Evolutionary conservation across 1,284 basidiomycete genomes (phyloP).

Genomic region (Moesziomyces globuligerus): DNA sequence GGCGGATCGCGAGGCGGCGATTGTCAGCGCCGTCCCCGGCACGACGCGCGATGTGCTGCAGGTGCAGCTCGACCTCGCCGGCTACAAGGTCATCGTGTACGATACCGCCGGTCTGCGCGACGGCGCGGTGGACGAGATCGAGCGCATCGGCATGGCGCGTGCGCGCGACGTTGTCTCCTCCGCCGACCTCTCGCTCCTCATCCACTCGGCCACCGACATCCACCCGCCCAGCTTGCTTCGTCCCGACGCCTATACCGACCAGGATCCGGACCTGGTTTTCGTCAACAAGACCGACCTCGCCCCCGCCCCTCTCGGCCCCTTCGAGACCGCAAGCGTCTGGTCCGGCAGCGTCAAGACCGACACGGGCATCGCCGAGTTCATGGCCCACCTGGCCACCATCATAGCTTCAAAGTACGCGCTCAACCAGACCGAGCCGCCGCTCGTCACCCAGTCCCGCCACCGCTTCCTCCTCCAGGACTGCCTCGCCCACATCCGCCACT

Average conservation of each 20-base stretch:
- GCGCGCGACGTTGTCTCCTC: constrained; percentile 75
- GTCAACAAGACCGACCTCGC: constrained; percentile 79
- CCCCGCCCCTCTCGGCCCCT: background rate
- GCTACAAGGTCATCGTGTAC: constrained; percentile 79
- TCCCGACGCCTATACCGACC: constrained; percentile 70
- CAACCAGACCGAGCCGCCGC: constrained; percentile 70
- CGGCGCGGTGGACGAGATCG: constrained; percentile 73
- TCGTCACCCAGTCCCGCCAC: constrained; percentile 83
- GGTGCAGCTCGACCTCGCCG: constrained; percentile 80
- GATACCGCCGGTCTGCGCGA: constrained; percentile 85
- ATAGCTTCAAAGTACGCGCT: constrained; percentile 72
- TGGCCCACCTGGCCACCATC: constrained; percentile 72
- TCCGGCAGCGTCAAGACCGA: constrained; percentile 75
- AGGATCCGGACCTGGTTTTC: constrained; percentile 71
- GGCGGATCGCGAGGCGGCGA: constrained; percentile 84
- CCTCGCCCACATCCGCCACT: constrained; percentile 73
- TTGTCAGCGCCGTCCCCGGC: constrained; percentile 84
- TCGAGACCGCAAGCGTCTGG: constrained; percentile 69
- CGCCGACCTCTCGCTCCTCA: constrained; percentile 80
- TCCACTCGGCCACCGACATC: constrained; percentile 76
- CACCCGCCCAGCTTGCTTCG: constrained; percentile 67
- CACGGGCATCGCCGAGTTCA: constrained; percentile 73
- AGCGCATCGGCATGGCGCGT: constrained; percentile 81
- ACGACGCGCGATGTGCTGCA: constrained; percentile 88
- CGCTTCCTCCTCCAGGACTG: constrained; percentile 76